These are phyloP conservation scores for Fagopyrum tataricum DNA, from an alignment of 148 eudicot genomes.

Conservation along the genomic window DNA sequence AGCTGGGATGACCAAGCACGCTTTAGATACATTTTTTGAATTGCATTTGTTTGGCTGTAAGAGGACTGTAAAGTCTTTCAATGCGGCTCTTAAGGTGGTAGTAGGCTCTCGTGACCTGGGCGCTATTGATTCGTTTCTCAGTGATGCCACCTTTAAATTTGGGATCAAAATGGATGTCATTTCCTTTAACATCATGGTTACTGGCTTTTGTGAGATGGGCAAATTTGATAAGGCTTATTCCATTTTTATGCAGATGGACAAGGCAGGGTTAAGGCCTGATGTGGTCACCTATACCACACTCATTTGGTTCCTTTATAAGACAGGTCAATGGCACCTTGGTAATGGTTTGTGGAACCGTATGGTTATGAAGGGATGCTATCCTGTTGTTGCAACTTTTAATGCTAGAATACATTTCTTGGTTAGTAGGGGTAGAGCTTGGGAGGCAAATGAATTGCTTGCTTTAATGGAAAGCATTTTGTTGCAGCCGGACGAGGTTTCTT, in stretches of 20 bases:
- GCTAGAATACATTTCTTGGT: slow-evolving; percentile 78
- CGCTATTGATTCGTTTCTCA: slow-evolving; percentile 38
- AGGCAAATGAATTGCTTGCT: slow-evolving; percentile 55
- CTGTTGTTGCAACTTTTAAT: slow-evolving; percentile 79
- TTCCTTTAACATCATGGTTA: slow-evolving; percentile 60
- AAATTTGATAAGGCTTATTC: slow-evolving; percentile 47
- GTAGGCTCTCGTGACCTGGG: slow-evolving; percentile 38
- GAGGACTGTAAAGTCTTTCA: slow-evolving; percentile 64
- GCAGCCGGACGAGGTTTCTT: slow-evolving; percentile 65
- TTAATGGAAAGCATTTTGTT: slow-evolving; percentile 42
- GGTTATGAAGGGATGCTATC: slow-evolving; percentile 60
- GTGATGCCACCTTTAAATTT: slow-evolving; percentile 34
- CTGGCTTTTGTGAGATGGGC: slow-evolving; percentile 59
- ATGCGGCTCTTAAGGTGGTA: slow-evolving; percentile 71
- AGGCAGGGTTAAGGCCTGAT: slow-evolving; percentile 50
- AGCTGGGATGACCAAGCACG: slow-evolving; percentile 65
- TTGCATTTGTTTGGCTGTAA: slow-evolving; percentile 69
- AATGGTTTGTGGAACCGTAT: slow-evolving; percentile 89
- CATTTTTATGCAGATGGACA: slow-evolving; percentile 64
- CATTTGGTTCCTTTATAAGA: slow-evolving; percentile 61
- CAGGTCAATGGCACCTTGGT: slow-evolving; percentile 46
- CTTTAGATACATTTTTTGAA: slow-evolving; percentile 54
- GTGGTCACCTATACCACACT: slow-evolving; percentile 76
- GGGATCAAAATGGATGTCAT: slow-evolving; percentile 48
- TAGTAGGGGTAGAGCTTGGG: slow-evolving; percentile 56